Evolutionary conservation across 179 eudicot genomes (phyloP), one percentile per base, ranked within the genome.

Genomic region (Beta macrorhiza): DNA sequence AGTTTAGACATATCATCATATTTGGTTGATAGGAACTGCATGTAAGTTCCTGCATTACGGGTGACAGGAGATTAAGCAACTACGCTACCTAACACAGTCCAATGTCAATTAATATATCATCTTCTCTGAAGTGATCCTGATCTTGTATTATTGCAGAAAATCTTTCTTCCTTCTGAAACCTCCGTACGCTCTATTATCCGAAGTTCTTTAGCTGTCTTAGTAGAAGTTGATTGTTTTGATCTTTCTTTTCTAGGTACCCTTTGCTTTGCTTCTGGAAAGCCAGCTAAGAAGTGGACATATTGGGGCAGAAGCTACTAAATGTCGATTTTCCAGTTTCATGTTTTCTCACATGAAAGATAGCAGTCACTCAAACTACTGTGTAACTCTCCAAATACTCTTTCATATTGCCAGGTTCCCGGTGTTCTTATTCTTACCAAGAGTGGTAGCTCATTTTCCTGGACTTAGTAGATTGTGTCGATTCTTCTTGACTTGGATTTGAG

Each of bases 261-360:
- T 74, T 96, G 99, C 87, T 96, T 96, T 85, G 98, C 99, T 32
- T 94, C 97, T 0, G 97, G 98, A 20, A 96, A 96, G 82, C 97
- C 97, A 5, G 98, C 98, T 22, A 96, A 88, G 87, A 94, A 91
- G 81, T 96, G 99, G 99, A 89, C 97, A 16, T 92, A 96, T 86
- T 96, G 99, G 99, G 99, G 99, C 17, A 78, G 97, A 63, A 96
- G 99, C 75, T 94, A 96, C 83, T 91, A 79, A 83, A 49, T 63
- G 45, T 45, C 49, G 7, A 56, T 25, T 65, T 37, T 72, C 59
- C 22, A n/a, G 14, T 44, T 25, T 25, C 25, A 25, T 25, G 25
- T 25, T 25, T 47, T 5, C 56, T 19, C 25, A 17, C 15, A 14
- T 53, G 55, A 53, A 51, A 19, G 74, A 69, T 69, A 45, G 22